Conservation (phyloP, 192 early-diverging fungal species). For the Rhizophagus sp. region DNA sequence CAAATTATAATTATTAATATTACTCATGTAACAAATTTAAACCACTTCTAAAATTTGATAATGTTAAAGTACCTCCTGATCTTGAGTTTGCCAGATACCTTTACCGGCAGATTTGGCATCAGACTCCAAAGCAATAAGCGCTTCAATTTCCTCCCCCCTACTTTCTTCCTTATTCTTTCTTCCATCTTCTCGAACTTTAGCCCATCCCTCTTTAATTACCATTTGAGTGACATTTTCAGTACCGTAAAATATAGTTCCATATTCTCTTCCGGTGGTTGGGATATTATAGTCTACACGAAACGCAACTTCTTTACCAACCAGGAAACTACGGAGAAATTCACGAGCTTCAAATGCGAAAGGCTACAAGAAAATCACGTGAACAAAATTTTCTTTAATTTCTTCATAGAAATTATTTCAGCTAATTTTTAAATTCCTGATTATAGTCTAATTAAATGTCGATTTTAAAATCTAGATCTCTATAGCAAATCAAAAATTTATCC, state of each 20-base stretch:
- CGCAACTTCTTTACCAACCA: conserved; percentile 87
- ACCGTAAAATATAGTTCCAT: conserved; percentile 53
- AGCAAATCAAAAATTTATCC: background rate
- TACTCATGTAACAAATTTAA: background rate
- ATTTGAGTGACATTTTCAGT: conserved; percentile 70
- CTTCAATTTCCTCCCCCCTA: conserved; percentile 49
- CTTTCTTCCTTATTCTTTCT: conserved; percentile 41
- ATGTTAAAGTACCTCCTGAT: conserved; percentile 38
- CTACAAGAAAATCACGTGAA: conserved; percentile 35
- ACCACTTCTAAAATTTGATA: background rate
- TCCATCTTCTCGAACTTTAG: conserved; percentile 69
- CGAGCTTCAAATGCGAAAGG: conserved; percentile 84
- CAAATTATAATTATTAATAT: background rate
- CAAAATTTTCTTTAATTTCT: background rate
- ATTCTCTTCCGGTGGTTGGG: conserved; percentile 67
- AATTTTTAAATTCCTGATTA: background rate
- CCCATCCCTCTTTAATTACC: conserved; percentile 83
- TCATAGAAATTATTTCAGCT: background rate
- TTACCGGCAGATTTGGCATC: conserved; percentile 66
- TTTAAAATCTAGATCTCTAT: background rate
- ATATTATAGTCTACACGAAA: conserved; percentile 82
- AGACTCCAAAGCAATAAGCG: conserved; percentile 65
- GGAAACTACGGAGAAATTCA: conserved; percentile 82
- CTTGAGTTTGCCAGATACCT: conserved; percentile 77
- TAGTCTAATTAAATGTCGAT: background rate